A percentile compares a stretch with the other conserved stretches of the same genome.
Evolutionary conservation across 2,329 filamentous ascomycete genomes (phyloP).

Genomic region (Purpureocillium lavendulum): DNA sequence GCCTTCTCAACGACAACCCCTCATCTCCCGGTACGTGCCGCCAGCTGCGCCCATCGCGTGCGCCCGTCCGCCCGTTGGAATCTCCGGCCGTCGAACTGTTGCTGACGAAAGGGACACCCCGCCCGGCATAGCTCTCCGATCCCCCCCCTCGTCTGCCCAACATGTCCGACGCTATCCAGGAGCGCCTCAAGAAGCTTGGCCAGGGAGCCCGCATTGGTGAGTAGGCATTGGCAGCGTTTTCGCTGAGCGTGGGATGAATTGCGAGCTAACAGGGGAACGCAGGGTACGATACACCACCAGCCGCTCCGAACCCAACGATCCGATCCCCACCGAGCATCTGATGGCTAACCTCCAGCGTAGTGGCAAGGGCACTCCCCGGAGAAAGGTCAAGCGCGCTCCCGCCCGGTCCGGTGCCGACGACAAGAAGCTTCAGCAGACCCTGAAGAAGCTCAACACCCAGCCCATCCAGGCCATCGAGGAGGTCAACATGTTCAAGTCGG

Average conservation of each 20-base stretch:
- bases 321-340: conserved; percentile 4
- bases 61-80: neutral
- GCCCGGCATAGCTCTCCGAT: conserved; percentile 5
- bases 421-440: conserved; percentile 95
- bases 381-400: conserved; percentile 97
- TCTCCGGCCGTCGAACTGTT: neutral
- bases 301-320: neutral
- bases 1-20: conserved; percentile 22
- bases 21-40: conserved; percentile 24
- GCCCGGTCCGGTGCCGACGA: conserved; percentile 90
- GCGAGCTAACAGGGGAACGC: neutral
- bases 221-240: conserved; percentile 22
- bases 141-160: conserved; percentile 24
- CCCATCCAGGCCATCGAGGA: conserved; percentile 99
- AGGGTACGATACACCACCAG: conserved; percentile 27
- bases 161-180: conserved; percentile 46
- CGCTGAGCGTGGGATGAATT: neutral
- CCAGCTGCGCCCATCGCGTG: neutral
- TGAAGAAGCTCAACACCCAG: conserved; percentile 99
- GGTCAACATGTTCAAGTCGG: conserved; percentile 99
- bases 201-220: conserved; percentile 55
- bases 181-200: conserved; percentile 53
- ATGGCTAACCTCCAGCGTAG: conserved; percentile 32
- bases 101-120: conserved; percentile 10
- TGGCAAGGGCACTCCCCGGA: conserved; percentile 95